Base-by-base conservation (phyloP, 2,329 filamentous ascomycete genomes). In the Trichophyton benhamiae region DNA sequence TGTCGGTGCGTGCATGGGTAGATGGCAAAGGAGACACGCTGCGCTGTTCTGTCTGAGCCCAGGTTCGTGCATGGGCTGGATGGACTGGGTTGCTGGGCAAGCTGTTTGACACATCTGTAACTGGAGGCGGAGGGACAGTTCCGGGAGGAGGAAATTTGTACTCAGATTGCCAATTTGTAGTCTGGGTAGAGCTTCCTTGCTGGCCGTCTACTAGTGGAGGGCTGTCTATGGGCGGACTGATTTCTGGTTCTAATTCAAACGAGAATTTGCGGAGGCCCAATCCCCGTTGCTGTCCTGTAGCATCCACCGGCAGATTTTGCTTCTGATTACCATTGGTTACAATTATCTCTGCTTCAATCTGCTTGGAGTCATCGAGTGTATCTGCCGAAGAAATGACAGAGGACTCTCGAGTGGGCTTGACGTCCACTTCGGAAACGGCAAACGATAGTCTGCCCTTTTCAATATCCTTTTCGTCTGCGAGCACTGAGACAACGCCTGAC, bases 391-490 rank as follows among this genome's bases (percentile, higher is more conserved):
- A 53, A 4, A 53, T 33, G 22, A 53, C 25, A 8, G 49, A 53
- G 11, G 49, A 30, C 13, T 53, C 25, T 9, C 8, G 49, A 1
- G 49, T 33, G n/a, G 49, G 49, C 8, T 53, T 53, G 2, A 25
- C 15, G 11, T 33, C 49, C 3, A 53, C 49, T 53, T 53, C 49
- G 6, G 49, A 53, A 8, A 53, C 25, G 13, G 49, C n/a, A 53
- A 30, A 53, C 15, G 49, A 48, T 9, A 20, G 44, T 5, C 44
- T 17, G 17, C 44, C 44, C 44, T 20, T 53, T 53, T 53, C 49
- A n/a, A 53, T 53, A n/a, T 53, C 49, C 49, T 53, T 53, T 53
- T 53, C 49, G 25, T 33, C 49, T 30, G 49, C 49, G 13, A 53
- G 22, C 3, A 30, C 22, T 17, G 49, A 53, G 13, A 53, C 49